These are phyloP conservation scores for Lipomyces spencermartinsiae DNA, from an alignment of 805 yeast genomes.

Conservation along the genomic window DNA sequence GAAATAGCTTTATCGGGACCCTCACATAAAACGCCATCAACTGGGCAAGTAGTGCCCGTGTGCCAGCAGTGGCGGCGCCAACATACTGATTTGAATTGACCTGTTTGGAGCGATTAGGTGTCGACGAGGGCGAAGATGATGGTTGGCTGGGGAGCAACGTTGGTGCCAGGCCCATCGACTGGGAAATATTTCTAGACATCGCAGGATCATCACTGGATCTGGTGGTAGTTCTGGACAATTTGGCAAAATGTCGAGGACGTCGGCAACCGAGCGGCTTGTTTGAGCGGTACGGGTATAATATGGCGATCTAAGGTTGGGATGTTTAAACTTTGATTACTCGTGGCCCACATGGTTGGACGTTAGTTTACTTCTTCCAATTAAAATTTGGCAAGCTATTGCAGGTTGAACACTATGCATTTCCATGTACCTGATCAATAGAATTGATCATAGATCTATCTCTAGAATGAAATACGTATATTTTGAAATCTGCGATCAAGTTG, in stretches of 20 bases:
- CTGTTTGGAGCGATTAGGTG: neutral
- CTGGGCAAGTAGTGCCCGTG: conserved; percentile 76
- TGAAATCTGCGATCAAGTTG: neutral
- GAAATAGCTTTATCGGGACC: conserved; percentile 80
- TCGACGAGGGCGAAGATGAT: neutral
- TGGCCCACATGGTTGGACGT: neutral
- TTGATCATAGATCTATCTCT: neutral
- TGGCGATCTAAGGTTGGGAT: neutral
- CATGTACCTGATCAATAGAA: no score
- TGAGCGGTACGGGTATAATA: neutral
- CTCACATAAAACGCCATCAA: conserved; percentile 77
- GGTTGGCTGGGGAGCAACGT: neutral
- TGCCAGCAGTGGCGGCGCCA: conserved; percentile 83
- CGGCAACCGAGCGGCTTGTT: neutral
- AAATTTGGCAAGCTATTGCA: neutral
- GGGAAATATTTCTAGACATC: neutral
- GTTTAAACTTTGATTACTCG: neutral
- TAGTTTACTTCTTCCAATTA: no score
- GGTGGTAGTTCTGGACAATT: neutral
- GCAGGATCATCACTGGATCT: neutral
- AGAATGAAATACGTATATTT: neutral
- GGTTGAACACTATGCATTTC: neutral
- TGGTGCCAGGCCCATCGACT: neutral
- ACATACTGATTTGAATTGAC: conserved; percentile 48
- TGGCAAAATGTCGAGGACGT: neutral